Conservation (phyloP, 805 yeast species). For the Candida railenensis region DNA sequence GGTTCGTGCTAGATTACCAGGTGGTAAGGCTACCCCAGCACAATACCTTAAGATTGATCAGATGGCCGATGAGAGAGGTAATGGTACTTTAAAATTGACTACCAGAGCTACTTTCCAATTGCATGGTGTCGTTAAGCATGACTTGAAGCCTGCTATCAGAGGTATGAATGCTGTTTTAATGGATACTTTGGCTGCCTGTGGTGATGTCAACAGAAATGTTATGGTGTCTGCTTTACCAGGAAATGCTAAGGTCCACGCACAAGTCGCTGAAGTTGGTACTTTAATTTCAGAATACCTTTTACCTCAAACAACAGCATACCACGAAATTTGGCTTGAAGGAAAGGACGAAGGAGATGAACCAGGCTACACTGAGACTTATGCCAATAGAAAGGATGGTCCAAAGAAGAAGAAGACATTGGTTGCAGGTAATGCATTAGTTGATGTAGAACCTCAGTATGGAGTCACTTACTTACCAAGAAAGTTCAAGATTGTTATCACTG, state of each 20-base stretch:
- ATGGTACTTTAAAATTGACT: slow-evolving; percentile 90
- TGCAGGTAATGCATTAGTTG: slow-evolving; percentile 80
- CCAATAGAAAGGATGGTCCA: slow-evolving; percentile 70
- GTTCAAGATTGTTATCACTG: slow-evolving; percentile 90
- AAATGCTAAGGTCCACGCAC: slow-evolving; percentile 77
- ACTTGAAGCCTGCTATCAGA: slow-evolving; percentile 86
- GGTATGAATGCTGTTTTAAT: slow-evolving; percentile 87
- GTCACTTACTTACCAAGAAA: slow-evolving; percentile 89
- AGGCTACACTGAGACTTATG: slow-evolving; percentile 65
- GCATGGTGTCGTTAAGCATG: slow-evolving; percentile 89
- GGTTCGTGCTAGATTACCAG: slow-evolving; percentile 95
- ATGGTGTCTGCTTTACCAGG: slow-evolving; percentile 89
- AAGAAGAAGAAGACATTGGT: slow-evolving; percentile 78
- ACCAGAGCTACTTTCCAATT: slow-evolving; percentile 97
- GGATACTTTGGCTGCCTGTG: slow-evolving; percentile 97
- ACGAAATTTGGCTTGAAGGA: slow-evolving; percentile 95
- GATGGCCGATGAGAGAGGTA: slow-evolving; percentile 79
- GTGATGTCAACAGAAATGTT: slow-evolving; percentile 96
- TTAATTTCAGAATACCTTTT: slow-evolving; percentile 76
- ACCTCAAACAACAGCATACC: slow-evolving; percentile 93
- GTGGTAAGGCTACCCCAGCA: slow-evolving; percentile 81
- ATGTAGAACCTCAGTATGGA: slow-evolving; percentile 85
- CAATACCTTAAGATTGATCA: slow-evolving; percentile 89
- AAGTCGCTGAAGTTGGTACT: slow-evolving; percentile 63
- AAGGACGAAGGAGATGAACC: slow-evolving; percentile 68